These are phyloP conservation scores for Myxozyma sirexii DNA, from an alignment of 805 yeast genomes.

Conservation along the genomic window DNA sequence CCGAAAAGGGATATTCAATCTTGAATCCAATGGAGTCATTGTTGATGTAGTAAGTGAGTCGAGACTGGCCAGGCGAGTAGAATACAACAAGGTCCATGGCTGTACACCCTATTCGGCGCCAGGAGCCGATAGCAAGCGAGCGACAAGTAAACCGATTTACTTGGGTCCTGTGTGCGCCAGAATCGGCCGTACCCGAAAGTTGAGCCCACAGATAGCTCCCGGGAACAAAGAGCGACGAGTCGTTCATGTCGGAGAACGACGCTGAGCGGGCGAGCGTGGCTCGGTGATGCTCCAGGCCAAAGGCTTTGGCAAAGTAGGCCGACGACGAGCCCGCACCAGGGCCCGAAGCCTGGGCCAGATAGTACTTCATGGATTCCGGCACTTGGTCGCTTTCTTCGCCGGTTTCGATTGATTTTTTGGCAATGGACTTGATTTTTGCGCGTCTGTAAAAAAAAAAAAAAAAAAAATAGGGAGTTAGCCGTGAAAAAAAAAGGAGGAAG, in stretches of 20 bases:
- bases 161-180: not conserved
- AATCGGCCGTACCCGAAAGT: not conserved
- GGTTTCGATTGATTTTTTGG: conserved; percentile 31
- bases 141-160: conserved; percentile 20
- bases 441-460: conserved; percentile 12
- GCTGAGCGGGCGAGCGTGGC: conserved; percentile 26
- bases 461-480: not conserved
- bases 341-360: conserved; percentile 28
- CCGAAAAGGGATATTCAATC: conserved; percentile 28
- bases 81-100: conserved; percentile 30
- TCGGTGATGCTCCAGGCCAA: conserved; percentile 10
- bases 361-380: conserved; percentile 33
- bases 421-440: conserved; percentile 32
- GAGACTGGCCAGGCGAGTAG: conserved; percentile 16
- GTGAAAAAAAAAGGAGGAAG: too few species aligned
- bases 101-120: conserved; percentile 30
- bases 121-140: conserved; percentile 30
- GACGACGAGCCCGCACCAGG: conserved; percentile 18
- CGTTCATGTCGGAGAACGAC: conserved; percentile 18
- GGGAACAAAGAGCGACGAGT: conserved; percentile 7
- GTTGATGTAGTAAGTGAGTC: conserved; percentile 31
- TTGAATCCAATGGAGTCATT: conserved; percentile 30
- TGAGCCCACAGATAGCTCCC: conserved; percentile 22
- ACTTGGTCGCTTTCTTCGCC: conserved; percentile 32
- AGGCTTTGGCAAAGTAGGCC: conserved; percentile 29